Evolutionary conservation across 2,329 filamentous ascomycete species (phyloP).

Genomic region (Knoxdaviesia proteae): DNA sequence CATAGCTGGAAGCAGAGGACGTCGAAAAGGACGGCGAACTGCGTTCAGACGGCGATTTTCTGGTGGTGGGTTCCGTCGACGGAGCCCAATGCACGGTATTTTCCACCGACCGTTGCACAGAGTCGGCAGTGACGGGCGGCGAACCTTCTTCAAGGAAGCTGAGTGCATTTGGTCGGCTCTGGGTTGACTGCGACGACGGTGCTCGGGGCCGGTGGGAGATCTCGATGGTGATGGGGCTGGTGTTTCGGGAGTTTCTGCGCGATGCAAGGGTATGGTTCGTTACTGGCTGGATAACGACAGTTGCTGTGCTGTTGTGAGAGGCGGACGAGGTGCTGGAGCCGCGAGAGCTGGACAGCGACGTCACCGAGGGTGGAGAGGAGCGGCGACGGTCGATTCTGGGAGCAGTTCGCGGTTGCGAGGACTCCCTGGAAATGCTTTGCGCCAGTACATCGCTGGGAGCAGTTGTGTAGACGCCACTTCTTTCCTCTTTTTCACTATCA

Average conservation of each 20-base stretch:
- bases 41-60: slow-evolving; percentile 11
- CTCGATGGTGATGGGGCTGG: neutral
- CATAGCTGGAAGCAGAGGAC: slow-evolving; percentile 28
- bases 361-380: no score
- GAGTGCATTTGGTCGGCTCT: slow-evolving; percentile 16
- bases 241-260: neutral
- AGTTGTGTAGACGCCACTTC: no score
- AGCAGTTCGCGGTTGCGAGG: no score
- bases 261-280: neutral
- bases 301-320: no score
- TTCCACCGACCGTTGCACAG: slow-evolving; percentile 12
- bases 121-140: slow-evolving; percentile 19
- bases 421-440: no score
- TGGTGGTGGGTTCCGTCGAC: slow-evolving; percentile 7
- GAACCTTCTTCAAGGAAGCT: slow-evolving; percentile 39
- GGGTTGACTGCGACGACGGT: neutral
- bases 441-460: no score
- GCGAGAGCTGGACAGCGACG: no score
- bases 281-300: no score
- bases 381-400: no score
- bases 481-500: no score
- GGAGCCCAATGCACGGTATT: slow-evolving; percentile 10
- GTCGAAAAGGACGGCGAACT: slow-evolving; percentile 24
- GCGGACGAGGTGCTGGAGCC: no score
- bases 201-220: no score